These are phyloP conservation scores for Chrysosporium queenslandicum DNA, from an alignment of 2,329 filamentous ascomycete species.

Conservation along the genomic window DNA sequence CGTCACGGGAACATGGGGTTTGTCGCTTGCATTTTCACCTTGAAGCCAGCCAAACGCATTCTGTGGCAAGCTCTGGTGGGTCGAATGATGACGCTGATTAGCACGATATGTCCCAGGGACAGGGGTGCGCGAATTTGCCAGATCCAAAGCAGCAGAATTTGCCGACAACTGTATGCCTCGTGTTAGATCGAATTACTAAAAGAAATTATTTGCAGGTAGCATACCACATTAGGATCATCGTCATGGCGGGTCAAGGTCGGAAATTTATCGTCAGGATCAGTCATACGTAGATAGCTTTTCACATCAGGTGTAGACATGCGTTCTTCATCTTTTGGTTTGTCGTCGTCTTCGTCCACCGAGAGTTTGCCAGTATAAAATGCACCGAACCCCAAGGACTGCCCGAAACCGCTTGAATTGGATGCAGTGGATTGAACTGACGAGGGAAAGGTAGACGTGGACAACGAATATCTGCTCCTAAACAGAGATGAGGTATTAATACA, in stretches of 20 bases:
- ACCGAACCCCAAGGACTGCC: constrained; percentile 49
- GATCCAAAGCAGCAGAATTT: constrained; percentile 69
- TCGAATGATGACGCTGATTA: constrained; percentile 58
- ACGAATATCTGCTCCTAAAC: constrained; percentile 68
- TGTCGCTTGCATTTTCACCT: constrained; percentile 27
- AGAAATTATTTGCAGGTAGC: constrained; percentile 20
- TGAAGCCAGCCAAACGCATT: constrained; percentile 40
- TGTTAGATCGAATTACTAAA: not conserved
- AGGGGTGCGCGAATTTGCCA: constrained; percentile 60
- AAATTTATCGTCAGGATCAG: constrained; percentile 72
- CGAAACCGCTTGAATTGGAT: constrained; percentile 22
- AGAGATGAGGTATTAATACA: not conserved
- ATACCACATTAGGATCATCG: constrained; percentile 47
- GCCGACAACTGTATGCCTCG: constrained; percentile 54
- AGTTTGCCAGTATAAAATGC: constrained; percentile 79
- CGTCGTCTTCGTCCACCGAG: constrained; percentile 75
- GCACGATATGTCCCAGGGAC: constrained; percentile 57
- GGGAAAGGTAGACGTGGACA: constrained; percentile 57
- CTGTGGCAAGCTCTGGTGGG: constrained; percentile 50
- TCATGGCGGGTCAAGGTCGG: constrained; percentile 52
- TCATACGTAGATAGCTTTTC: constrained; percentile 60
- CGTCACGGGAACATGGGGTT: constrained; percentile 21
- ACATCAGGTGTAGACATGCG: constrained; percentile 53
- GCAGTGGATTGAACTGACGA: constrained; percentile 27
- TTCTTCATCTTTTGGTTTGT: constrained; percentile 42